A percentile compares a stretch with the other conserved stretches of the same genome.
These are phyloP conservation scores for Eutrema heterophyllum DNA, from an alignment of 345 rosid species.

Conservation along the genomic window DNA sequence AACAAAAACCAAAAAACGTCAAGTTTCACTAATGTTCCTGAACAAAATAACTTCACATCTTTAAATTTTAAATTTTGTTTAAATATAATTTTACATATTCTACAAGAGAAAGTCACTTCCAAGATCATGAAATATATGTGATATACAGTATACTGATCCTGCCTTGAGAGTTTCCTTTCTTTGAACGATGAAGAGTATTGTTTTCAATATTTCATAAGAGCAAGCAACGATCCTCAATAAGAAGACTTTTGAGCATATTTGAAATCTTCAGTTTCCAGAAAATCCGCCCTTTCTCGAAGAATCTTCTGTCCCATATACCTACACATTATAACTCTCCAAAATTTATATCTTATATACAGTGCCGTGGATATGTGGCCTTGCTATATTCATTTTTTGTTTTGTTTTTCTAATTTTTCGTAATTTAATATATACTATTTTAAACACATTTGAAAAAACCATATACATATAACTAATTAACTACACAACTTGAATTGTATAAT, in stretches of 20 bases:
- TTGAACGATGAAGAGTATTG: neutral
- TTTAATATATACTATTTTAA: too few species aligned
- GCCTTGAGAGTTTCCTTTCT: neutral
- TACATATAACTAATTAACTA: too few species aligned
- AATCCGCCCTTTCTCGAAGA: conserved; percentile 27
- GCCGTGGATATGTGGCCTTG: too few species aligned
- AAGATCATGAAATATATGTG: neutral
- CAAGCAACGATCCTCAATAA: neutral
- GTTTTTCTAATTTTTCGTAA: too few species aligned
- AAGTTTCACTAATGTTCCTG: neutral
- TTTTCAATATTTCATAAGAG: neutral
- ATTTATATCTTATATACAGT: neutral
- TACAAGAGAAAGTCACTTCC: neutral
- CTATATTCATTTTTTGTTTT: too few species aligned
- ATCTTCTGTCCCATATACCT: conserved; percentile 50
- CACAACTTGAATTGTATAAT: too few species aligned
- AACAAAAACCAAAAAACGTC: neutral
- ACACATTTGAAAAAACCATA: too few species aligned
- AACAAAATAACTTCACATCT: neutral
- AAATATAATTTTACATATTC: neutral
- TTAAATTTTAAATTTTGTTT: neutral
- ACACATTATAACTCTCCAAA: neutral
- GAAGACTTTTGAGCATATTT: neutral
- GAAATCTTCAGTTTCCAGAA: neutral
- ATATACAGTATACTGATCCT: neutral